Conservation (phyloP, 1,139 yeast genomes). For the Sugiyamaella japonica region DNA sequence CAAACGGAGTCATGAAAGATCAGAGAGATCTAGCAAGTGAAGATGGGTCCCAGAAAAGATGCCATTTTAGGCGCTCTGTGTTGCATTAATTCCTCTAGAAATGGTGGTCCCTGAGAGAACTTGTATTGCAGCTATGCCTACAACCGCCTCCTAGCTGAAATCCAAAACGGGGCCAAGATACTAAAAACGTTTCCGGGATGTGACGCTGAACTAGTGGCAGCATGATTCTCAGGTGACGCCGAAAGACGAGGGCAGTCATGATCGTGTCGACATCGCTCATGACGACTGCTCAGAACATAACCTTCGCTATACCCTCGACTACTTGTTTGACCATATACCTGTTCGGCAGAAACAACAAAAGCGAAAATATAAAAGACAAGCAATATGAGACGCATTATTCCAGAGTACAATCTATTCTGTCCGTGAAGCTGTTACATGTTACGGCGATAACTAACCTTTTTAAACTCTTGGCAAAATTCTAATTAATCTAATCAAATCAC, state of each 20-base stretch:
- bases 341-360: neutral
- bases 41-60: too few relatives aligned
- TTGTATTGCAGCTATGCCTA: too few relatives aligned
- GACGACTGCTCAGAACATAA: neutral
- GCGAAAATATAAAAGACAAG: neutral
- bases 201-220: neutral
- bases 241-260: neutral
- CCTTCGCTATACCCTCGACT: neutral
- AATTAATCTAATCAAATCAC: neutral
- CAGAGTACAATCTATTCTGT: neutral
- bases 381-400: neutral
- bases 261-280: constrained; percentile 2
- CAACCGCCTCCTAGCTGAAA: neutral
- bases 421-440: neutral
- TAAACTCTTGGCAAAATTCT: neutral
- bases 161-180: neutral
- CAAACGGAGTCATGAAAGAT: too few relatives aligned
- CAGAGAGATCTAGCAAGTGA: too few relatives aligned
- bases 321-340: neutral
- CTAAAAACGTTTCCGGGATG: neutral
- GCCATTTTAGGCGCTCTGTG: too few relatives aligned
- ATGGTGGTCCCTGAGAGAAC: too few relatives aligned
- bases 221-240: neutral
- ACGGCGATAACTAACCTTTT: neutral
- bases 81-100: too few relatives aligned